Conservation (phyloP, 1,284 basidiomycete genomes). For the Melanopsichium pennsylvanicum region DNA sequence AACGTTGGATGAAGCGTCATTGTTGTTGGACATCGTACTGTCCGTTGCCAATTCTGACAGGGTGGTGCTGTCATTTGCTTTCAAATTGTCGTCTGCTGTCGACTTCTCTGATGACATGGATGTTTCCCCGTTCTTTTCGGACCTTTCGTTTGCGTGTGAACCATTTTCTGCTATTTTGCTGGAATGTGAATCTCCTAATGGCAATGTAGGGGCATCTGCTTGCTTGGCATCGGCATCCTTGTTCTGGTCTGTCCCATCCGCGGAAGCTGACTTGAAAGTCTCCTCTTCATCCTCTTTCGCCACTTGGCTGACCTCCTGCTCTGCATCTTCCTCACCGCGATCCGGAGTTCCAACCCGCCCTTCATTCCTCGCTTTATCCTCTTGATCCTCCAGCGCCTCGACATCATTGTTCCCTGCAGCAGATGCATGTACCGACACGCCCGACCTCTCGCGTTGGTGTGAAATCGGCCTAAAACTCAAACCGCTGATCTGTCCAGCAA, state of each 20-base stretch:
- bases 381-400: constrained; percentile 11
- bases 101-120: no score
- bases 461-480: constrained; percentile 85
- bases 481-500: constrained; percentile 85
- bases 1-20: no score
- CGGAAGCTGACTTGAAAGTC: background rate
- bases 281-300: background rate
- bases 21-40: no score
- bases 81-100: no score
- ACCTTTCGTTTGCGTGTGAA: no score
- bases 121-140: background rate
- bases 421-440: constrained; percentile 27
- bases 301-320: background rate
- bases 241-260: background rate
- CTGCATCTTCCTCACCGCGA: background rate
- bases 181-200: background rate
- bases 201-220: background rate
- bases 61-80: no score
- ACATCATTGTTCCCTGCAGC: background rate
- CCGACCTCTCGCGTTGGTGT: background rate
- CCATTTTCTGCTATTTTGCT: background rate
- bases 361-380: constrained; percentile 27
- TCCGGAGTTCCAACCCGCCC: background rate
- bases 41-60: no score
- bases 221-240: background rate